Evolutionary conservation across 331 rosid genomes (phyloP).

Genomic region (Phaseolus coccineus): DNA sequence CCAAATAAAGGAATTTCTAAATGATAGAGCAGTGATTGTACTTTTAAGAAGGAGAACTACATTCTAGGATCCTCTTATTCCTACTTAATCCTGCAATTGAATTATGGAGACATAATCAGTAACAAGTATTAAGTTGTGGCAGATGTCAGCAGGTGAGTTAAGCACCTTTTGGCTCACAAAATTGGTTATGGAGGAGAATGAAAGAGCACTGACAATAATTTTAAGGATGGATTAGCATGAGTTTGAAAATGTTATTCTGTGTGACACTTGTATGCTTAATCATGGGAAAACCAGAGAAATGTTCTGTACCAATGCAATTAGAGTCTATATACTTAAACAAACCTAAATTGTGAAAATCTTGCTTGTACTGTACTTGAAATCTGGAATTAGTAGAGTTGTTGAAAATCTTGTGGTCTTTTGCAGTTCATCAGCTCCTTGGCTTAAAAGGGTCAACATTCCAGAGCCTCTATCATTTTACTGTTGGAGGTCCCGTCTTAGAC

Average conservation of each 20-base stretch:
- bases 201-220: neutral
- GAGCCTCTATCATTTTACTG: slow-evolving; percentile 92
- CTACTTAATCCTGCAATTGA: neutral
- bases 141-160: neutral
- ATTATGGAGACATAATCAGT: neutral
- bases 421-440: slow-evolving; percentile 93
- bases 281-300: neutral
- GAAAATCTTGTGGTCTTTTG: slow-evolving; percentile 42
- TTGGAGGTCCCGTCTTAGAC: slow-evolving; percentile 87
- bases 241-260: neutral
- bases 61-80: neutral
- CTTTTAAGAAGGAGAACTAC: neutral
- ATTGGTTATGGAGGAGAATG: neutral
- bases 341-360: neutral
- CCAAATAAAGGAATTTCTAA: neutral
- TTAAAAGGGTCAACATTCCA: slow-evolving; percentile 80
- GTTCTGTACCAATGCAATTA: neutral
- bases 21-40: neutral
- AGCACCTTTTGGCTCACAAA: neutral
- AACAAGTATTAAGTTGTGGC: slow-evolving; percentile 8
- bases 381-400: neutral
- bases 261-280: neutral
- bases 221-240: slow-evolving; percentile 13
- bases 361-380: neutral
- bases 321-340: neutral